Evolutionary conservation across 2,329 filamentous ascomycete genomes (phyloP).

Genomic region (Cercospora sesami): DNA sequence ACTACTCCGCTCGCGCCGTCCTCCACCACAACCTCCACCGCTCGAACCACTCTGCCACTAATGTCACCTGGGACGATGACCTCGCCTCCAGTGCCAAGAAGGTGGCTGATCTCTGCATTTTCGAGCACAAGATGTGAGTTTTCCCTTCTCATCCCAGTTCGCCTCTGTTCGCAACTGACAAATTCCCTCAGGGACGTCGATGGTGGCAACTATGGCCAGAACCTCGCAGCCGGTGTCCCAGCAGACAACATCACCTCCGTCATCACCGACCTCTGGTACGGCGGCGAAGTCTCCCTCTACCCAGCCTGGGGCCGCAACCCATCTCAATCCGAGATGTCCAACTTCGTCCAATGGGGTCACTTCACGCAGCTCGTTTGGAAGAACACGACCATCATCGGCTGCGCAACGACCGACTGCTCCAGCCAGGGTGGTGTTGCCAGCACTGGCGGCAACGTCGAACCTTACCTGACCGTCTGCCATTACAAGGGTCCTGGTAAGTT

Average conservation of each 20-base stretch:
- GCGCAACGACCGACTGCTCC: conserved; percentile 57
- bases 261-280: conserved; percentile 84
- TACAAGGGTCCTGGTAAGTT: conserved; percentile 70
- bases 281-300: conserved; percentile 66
- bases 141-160: not conserved
- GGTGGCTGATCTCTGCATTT: conserved; percentile 66
- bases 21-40: conserved; percentile 25
- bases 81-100: conserved; percentile 64
- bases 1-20: conserved; percentile 10
- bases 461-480: conserved; percentile 82
- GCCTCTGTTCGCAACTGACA: not conserved
- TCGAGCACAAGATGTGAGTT: conserved; percentile 70
- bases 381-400: conserved; percentile 62
- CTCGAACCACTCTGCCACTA: conserved; percentile 35
- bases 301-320: conserved; percentile 50
- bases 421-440: conserved; percentile 46
- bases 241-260: conserved; percentile 61
- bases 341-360: conserved; percentile 68
- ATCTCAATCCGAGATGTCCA: conserved; percentile 44
- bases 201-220: conserved; percentile 76
- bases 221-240: conserved; percentile 71
- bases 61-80: conserved; percentile 64
- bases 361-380: conserved; percentile 74
- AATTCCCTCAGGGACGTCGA: conserved; percentile 39
- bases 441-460: conserved; percentile 42